Percentiles rank a stretch among this genome's conserved stretches.
Evolutionary conservation across 2,329 filamentous ascomycete genomes (phyloP).

Genomic region (Ampelomyces quisqualis): DNA sequence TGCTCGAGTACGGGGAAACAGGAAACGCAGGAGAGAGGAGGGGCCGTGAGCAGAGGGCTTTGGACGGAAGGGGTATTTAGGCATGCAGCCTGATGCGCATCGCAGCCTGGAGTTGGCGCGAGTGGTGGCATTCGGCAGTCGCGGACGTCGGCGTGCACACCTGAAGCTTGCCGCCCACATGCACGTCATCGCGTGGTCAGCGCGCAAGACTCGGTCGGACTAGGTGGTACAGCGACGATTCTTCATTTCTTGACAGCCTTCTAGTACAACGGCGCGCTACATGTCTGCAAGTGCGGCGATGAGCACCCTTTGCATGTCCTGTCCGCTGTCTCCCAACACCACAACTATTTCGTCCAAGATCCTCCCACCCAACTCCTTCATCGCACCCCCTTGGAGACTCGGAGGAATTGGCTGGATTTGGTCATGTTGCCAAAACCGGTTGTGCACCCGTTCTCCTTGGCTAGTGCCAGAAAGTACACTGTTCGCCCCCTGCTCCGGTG

Average conservation of each 20-base stretch:
- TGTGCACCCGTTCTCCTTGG: conserved; percentile 38
- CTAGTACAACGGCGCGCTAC: no score
- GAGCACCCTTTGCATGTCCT: conserved; percentile 13
- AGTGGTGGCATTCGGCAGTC: conserved; percentile 8
- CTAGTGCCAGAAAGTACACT: conserved; percentile 37
- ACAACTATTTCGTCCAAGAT: conserved; percentile 41
- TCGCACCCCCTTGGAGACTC: conserved; percentile 34
- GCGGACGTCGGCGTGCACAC: conserved; percentile 7
- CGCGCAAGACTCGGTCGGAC: not conserved
- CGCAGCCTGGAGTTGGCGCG: conserved; percentile 11
- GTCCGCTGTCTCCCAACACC: conserved; percentile 34
- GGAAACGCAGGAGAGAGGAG: conserved; percentile 59
- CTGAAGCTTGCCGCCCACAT: conserved; percentile 9
- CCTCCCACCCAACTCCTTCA: conserved; percentile 30
- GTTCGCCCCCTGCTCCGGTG: conserved; percentile 34
- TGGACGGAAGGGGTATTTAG: conserved; percentile 34
- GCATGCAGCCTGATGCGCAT: conserved; percentile 32
- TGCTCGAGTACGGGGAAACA: conserved; percentile 66
- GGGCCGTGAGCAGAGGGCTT: conserved; percentile 34
- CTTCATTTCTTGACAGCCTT: no score
- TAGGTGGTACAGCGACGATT: no score
- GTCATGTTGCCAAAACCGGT: conserved; percentile 42
- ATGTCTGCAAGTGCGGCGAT: conserved; percentile 7
- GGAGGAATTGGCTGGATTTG: conserved; percentile 32
- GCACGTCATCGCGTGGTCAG: conserved; percentile 19